These are phyloP conservation scores for Entonaema liquescens DNA, from an alignment of 495 filamentous ascomycete genomes.

Conservation along the genomic window DNA sequence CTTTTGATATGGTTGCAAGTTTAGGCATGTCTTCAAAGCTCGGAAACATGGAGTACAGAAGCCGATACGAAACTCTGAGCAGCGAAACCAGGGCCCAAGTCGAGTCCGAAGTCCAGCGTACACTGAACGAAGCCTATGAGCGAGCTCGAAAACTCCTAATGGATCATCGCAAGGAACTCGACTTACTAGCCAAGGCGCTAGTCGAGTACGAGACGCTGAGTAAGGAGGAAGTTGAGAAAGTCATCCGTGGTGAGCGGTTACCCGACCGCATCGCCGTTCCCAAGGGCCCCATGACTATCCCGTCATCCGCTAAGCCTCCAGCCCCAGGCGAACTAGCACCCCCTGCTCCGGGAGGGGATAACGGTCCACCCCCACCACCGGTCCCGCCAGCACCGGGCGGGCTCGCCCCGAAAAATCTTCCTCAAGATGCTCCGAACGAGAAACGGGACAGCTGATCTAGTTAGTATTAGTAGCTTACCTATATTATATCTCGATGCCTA, in stretches of 20 bases:
- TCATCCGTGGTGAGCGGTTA: conserved; percentile 84
- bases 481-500: not conserved
- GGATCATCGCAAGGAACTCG: conserved; percentile 79
- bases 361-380: conserved; percentile 35
- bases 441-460: conserved; percentile 13
- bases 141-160: conserved; percentile 76
- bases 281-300: conserved; percentile 57
- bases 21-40: conserved; percentile 89
- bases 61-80: conserved; percentile 81
- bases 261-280: conserved; percentile 60
- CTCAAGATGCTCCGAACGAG: not conserved
- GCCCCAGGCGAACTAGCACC: conserved; percentile 40
- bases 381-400: conserved; percentile 35
- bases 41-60: conserved; percentile 86
- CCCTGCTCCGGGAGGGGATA: conserved; percentile 31
- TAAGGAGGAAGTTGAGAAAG: conserved; percentile 87
- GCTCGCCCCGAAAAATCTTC: conserved; percentile 13
- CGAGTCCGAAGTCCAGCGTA: conserved; percentile 82
- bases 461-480: not conserved
- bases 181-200: conserved; percentile 84
- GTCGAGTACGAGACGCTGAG: conserved; percentile 93
- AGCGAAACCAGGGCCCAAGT: conserved; percentile 84
- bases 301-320: conserved; percentile 43
- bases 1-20: conserved; percentile 84
- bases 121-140: conserved; percentile 82